phyloP scores from a whole-genome alignment of 371 early-diverging fungal species.

The Conidiobolus incongruus region DNA sequence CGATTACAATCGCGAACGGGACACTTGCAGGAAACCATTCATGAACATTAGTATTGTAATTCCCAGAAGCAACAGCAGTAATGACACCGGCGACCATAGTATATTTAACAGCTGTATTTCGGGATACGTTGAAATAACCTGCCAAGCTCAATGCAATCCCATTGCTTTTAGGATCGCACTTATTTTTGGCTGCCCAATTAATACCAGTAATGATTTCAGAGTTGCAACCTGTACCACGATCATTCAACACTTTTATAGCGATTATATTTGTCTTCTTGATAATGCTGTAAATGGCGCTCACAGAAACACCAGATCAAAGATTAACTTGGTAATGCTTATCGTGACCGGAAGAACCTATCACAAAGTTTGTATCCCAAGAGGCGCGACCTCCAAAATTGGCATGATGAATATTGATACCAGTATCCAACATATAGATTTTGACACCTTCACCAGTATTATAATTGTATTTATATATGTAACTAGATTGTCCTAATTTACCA shows the following conservation, averaged over 20 bases:
- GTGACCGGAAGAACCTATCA: constrained; percentile 23
- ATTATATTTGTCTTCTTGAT: constrained; percentile 75
- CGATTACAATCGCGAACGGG: constrained; percentile 25
- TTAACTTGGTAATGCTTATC: constrained; percentile 79
- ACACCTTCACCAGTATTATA: constrained; percentile 27
- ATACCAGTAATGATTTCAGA: constrained; percentile 7
- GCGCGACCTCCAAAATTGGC: constrained; percentile 68
- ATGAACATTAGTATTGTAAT: constrained; percentile 22
- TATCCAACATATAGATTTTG: constrained; percentile 45
- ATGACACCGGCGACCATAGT: constrained; percentile 15
- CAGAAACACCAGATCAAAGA: constrained; percentile 90
- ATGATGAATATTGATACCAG: constrained; percentile 45
- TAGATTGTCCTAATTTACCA: too few relatives aligned
- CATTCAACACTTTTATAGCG: constrained; percentile 80
- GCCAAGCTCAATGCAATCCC: constrained; percentile 51
- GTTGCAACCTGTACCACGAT: constrained; percentile 9
- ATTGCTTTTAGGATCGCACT: constrained; percentile 8
- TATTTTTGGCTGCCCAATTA: constrained; percentile 4
- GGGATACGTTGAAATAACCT: constrained; percentile 29
- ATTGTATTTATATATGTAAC: constrained; percentile 15
- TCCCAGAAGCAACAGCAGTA: constrained; percentile 41
- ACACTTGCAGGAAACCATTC: constrained; percentile 29
- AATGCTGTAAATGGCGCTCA: constrained; percentile 66
- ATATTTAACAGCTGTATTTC: constrained; percentile 17
- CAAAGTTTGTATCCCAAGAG: constrained; percentile 35